Base-by-base conservation (phyloP, 441 rosid species). In the Pelargonium myrrhifolium region DNA sequence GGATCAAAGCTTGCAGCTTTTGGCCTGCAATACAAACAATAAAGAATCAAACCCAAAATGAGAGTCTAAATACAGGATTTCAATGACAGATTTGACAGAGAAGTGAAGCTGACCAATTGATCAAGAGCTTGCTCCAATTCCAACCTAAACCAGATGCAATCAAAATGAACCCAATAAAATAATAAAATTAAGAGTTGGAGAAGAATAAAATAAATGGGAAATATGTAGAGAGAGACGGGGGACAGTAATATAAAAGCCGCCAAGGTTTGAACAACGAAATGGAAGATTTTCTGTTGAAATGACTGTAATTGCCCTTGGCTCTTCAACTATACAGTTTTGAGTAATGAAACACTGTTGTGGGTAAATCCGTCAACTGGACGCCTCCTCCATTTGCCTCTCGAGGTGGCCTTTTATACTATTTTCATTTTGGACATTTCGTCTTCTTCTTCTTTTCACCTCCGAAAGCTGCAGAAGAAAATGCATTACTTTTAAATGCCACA, bases 221-320 rank as follows among this genome's bases (percentile, higher is more conserved):
- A 37, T 9, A 26, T 2, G 40, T 53, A 10, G 42, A 35, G 63
- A 20, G 18, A 65, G 68, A n/a, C 62, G 18, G 70, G 14, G 65
- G 51, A 24, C 65, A 62, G 58, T 37, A 62, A 63, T 37, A 47
- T 62, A 65, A 65, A 67, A 75, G 75, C 81, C 80, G 77, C 83
- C 77, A 79, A 71, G 56, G 66, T 71, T 74, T 24, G 68, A 67
- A 71, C 42, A 20, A 11, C 11, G 39, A 22, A 15, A 12, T 6
- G 4, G 58, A 15, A 51, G 58, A 31, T 12, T 28, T 0, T 6
- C 26, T 58, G 66, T 51, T 47, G 9, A 56, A 67, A 70, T 73
- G 65, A 64, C 70, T 17, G 53, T 28, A 18, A 47, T 9, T 71
- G 43, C 55, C 72, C 69, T 62, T 35, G 2, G 58, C 21, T 51